These are phyloP conservation scores for Fusarium ambrosium DNA, from an alignment of 2,329 filamentous ascomycete species.

Conservation along the genomic window DNA sequence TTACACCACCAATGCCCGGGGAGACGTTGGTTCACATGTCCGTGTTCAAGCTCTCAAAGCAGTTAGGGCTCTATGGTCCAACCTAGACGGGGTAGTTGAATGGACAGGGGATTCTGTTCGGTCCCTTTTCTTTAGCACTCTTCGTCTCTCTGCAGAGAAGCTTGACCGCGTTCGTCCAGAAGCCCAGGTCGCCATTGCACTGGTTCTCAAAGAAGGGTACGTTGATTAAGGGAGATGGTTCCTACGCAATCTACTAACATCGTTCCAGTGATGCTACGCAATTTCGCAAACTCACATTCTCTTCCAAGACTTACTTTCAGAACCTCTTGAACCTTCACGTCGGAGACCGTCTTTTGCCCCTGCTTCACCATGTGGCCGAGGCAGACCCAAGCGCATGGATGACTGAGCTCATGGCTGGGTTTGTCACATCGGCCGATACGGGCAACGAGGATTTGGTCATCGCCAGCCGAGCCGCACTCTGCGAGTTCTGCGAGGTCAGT, in stretches of 20 bases:
- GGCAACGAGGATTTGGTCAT: constrained; percentile 82
- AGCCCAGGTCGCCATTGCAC: constrained; percentile 68
- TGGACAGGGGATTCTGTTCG: constrained; percentile 51
- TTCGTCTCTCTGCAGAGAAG: constrained; percentile 87
- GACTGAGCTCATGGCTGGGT: constrained; percentile 72
- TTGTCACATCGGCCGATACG: constrained; percentile 81
- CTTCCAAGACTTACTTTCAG: constrained; percentile 71
- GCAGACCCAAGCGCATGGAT: constrained; percentile 57
- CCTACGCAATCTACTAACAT: constrained; percentile 40
- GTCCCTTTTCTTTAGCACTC: constrained; percentile 62
- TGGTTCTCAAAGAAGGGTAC: constrained; percentile 62
- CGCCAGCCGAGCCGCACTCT: constrained; percentile 75
- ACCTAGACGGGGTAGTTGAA: constrained; percentile 44
- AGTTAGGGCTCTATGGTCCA: constrained; percentile 72
- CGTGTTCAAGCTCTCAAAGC: constrained; percentile 85
- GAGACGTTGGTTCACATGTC: constrained; percentile 90
- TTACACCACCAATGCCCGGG: constrained; percentile 89
- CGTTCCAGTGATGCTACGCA: constrained; percentile 49
- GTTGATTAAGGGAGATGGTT: constrained; percentile 30
- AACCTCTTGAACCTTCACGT: constrained; percentile 64
- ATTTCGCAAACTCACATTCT: constrained; percentile 62
- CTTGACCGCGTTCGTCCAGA: constrained; percentile 85
- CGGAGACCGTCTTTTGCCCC: constrained; percentile 52
- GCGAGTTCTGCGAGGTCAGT: constrained; percentile 64
- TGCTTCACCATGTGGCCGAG: constrained; percentile 53